Evolutionary conservation across 2,329 filamentous ascomycete species (phyloP), one percentile per base, ranked within the genome.

Genomic region (Plenodomus biglobosus): DNA sequence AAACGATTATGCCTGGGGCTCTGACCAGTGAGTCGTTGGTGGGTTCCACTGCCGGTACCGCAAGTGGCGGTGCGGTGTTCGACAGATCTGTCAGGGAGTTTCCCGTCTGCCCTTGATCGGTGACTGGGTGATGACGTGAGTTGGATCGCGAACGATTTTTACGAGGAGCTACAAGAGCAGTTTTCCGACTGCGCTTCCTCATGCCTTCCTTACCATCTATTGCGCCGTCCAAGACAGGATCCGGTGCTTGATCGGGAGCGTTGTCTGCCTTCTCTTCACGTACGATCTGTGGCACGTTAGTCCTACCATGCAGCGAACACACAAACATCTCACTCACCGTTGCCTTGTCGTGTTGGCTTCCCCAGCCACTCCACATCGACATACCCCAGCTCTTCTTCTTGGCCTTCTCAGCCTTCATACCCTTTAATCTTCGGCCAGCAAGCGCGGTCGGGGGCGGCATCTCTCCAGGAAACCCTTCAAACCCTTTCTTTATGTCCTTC

Each of bases 341-440:
- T 53, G 79, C 79, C 69, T 92, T 82, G 66, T 97, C 94, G 65
- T 96, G 90, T 67, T 88, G 95, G 38, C 87, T 92, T 13, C 90
- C 91, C 88, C 91, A 95, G 1, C 86, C 78, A 41, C 85, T 88
- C 92, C 92, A 97, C 56, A 96, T 75, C 2, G 85, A 83, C 69
- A 96, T 77, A 7, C 87, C 89, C 72, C 87, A 83, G 56, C 88
- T 91, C 77, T 82, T 85, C 57, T 78, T 84, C 65, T 80, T 80
- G 59, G 77, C 78, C 53, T 80, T 78, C n/a, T 77, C 69, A 57
- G 66, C 65, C 46, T 73, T 69, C 74, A 50, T 77, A 65, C 40
- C 76, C 30, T 75, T 74, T 54, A 78, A 79, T 49, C 85, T 80
- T 48, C 90, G 78, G 0, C 88, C 88, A 1, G 88, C 91, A 8